Evolutionary conservation across 805 yeast species (phyloP).

Genomic region (Candida sanyiensis): DNA sequence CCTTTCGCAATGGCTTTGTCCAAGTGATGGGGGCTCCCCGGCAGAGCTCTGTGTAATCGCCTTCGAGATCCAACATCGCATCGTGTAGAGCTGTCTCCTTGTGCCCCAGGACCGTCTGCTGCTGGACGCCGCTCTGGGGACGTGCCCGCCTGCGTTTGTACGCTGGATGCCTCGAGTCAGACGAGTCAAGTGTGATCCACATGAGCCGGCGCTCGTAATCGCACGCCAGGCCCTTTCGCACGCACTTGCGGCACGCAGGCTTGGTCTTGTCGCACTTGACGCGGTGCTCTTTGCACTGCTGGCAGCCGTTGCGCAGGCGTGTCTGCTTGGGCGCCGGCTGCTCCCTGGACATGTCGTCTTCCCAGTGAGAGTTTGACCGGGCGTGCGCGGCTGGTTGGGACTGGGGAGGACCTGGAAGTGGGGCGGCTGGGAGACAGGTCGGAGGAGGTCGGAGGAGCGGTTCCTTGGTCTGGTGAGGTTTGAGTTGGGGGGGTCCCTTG

Average conservation of each 20-base stretch:
- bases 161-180: constrained; percentile 15
- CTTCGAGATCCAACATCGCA: not conserved
- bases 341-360: no score
- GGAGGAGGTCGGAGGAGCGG: no score
- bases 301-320: constrained; percentile 11
- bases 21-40: not conserved
- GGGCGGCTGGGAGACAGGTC: no score
- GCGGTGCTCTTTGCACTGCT: constrained; percentile 7
- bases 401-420: not conserved
- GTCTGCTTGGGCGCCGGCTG: not conserved
- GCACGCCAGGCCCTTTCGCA: constrained; percentile 5
- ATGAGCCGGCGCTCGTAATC: constrained; percentile 11
- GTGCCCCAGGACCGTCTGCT: not conserved
- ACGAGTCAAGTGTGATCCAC: constrained; percentile 9
- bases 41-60: not conserved
- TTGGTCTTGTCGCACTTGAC: constrained; percentile 10
- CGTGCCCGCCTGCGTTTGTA: constrained; percentile 6
- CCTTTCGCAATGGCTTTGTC: not conserved
- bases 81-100: not conserved
- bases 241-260: constrained; percentile 9
- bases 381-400: not conserved
- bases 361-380: not conserved
- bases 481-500: no score
- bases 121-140: not conserved
- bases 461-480: not conserved